phyloP scores from a whole-genome alignment of 139 green algal genomes.

The Tetradesmus lagerheimii region DNA sequence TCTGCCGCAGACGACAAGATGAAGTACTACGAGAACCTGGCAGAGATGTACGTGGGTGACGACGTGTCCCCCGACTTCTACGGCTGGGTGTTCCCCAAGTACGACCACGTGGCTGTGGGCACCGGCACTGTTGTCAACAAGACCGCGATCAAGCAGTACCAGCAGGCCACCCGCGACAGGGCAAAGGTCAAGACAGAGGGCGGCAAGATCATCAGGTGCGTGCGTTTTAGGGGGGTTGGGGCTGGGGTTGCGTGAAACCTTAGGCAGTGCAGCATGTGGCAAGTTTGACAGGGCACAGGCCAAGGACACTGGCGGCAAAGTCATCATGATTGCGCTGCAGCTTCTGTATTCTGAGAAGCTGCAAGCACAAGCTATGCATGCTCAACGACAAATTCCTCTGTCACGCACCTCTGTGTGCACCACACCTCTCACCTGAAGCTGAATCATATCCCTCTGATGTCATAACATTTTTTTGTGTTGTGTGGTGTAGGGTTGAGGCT shows the following conservation, averaged over 20 bases:
- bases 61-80: slow-evolving; percentile 99
- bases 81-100: slow-evolving; percentile 99
- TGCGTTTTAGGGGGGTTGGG: not conserved
- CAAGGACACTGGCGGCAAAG: too few species aligned
- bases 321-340: too few species aligned
- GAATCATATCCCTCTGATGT: too few species aligned
- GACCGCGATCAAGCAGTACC: slow-evolving; percentile 99
- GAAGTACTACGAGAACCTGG: slow-evolving; percentile 99
- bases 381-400: too few species aligned
- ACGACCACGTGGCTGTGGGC: slow-evolving; percentile 99
- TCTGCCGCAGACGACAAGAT: slow-evolving; percentile 94
- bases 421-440: too few species aligned
- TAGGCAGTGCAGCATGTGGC: too few species aligned
- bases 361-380: too few species aligned
- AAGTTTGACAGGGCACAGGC: too few species aligned
- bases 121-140: slow-evolving; percentile 99
- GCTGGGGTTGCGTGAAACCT: not conserved
- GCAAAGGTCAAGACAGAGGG: slow-evolving; percentile 94
- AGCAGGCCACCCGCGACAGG: slow-evolving; percentile 90
- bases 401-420: too few species aligned
- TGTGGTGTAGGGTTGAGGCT: slow-evolving; percentile 88
- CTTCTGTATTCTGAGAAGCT: too few species aligned
- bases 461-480: too few species aligned
- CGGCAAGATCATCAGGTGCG: slow-evolving; percentile 96
- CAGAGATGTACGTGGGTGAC: slow-evolving; percentile 99